phyloP scores from a whole-genome alignment of 768 basidiomycete species.

The Termitomyces sp. region DNA sequence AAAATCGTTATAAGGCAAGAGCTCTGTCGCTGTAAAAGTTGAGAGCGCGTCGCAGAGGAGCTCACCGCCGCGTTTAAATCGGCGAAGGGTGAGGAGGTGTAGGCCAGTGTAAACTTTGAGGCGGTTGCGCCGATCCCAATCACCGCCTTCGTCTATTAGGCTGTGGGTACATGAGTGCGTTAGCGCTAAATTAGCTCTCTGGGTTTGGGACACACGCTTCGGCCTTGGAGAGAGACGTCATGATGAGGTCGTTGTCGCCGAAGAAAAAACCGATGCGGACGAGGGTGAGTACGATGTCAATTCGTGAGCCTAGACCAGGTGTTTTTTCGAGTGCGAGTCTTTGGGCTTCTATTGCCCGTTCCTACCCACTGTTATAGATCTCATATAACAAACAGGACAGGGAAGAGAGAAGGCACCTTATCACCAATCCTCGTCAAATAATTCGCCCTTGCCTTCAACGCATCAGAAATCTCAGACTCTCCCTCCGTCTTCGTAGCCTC shows the following conservation, averaged over 20 bases:
- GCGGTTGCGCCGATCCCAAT: slow-evolving; percentile 96
- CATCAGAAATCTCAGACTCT: slow-evolving; percentile 91
- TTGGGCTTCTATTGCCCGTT: slow-evolving; percentile 77
- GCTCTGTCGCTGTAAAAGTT: slow-evolving; percentile 91
- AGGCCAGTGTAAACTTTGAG: slow-evolving; percentile 94
- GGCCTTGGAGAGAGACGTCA: slow-evolving; percentile 69
- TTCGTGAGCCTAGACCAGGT: slow-evolving; percentile 87
- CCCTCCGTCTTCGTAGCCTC: slow-evolving; percentile 92
- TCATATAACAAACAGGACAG: too few relatives aligned
- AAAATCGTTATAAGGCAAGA: slow-evolving; percentile 87
- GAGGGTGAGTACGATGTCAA: slow-evolving; percentile 88
- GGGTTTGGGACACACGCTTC: slow-evolving; percentile 55
- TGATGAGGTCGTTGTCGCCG: slow-evolving; percentile 70
- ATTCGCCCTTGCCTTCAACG: slow-evolving; percentile 77
- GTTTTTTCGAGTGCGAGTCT: slow-evolving; percentile 87
- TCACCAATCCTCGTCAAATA: slow-evolving; percentile 90
- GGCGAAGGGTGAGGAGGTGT: slow-evolving; percentile 82
- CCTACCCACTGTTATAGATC: too few relatives aligned
- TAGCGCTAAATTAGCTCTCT: too few relatives aligned
- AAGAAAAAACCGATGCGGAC: slow-evolving; percentile 92
- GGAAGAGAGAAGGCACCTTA: slow-evolving; percentile 35
- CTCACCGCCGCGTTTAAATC: slow-evolving; percentile 84
- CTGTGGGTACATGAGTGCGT: slow-evolving; percentile 33
- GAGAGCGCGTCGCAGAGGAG: slow-evolving; percentile 88
- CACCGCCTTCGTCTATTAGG: slow-evolving; percentile 91